A percentile compares a stretch with the other conserved stretches of the same genome.
Evolutionary conservation across 2,329 filamentous ascomycete species (phyloP).

Genomic region (Davidsoniella eucalypti): DNA sequence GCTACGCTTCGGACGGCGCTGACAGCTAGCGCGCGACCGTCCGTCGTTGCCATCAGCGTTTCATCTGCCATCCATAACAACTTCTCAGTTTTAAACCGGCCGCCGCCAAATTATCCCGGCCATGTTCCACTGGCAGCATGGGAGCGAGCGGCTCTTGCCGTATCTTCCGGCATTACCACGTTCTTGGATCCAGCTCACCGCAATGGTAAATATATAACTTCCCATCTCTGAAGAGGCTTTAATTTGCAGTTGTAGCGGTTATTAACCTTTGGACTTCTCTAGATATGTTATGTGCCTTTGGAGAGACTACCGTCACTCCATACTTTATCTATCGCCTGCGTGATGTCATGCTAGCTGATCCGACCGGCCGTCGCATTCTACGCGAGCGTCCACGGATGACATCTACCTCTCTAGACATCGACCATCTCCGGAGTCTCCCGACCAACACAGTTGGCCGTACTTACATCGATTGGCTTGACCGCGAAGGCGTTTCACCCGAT

Average conservation of each 20-base stretch:
- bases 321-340: slow-evolving; percentile 90
- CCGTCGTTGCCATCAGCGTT: neutral
- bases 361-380: slow-evolving; percentile 80
- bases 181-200: slow-evolving; percentile 56
- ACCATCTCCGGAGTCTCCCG: slow-evolving; percentile 55
- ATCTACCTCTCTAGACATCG: slow-evolving; percentile 50
- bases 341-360: slow-evolving; percentile 70
- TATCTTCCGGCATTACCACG: slow-evolving; percentile 46
- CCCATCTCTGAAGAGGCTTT: neutral
- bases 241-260: too few relatives aligned
- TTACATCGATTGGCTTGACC: slow-evolving; percentile 83
- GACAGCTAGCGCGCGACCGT: neutral
- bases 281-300: slow-evolving; percentile 91
- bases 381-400: slow-evolving; percentile 79
- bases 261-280: neutral
- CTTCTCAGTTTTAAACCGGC: slow-evolving; percentile 76
- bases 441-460: slow-evolving; percentile 59
- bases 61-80: neutral
- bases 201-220: slow-evolving; percentile 36
- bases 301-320: slow-evolving; percentile 83
- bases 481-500: slow-evolving; percentile 84
- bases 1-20: neutral
- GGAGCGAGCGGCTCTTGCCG: slow-evolving; percentile 57
- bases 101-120: slow-evolving; percentile 73
- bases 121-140: slow-evolving; percentile 73